Conservation (phyloP, 2,329 filamentous ascomycete genomes). For the Dendryphion nanum region DNA sequence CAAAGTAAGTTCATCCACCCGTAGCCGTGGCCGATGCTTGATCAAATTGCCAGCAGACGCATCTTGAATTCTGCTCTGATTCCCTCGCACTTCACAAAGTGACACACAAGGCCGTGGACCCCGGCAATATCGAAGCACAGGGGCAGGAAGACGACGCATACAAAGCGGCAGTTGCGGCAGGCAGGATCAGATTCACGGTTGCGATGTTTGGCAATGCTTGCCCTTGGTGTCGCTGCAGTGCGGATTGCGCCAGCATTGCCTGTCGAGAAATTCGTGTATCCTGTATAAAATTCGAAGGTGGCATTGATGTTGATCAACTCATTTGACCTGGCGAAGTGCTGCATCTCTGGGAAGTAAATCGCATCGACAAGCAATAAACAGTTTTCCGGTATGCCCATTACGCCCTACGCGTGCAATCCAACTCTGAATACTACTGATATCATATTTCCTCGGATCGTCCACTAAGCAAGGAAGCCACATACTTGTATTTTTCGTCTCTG, state of each 20-base stretch:
- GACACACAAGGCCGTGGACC: conserved; percentile 30
- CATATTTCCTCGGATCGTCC: conserved; percentile 42
- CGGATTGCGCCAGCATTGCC: conserved; percentile 45
- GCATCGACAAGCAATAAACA: conserved; percentile 23
- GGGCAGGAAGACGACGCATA: conserved; percentile 41
- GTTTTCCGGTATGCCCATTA: conserved; percentile 40
- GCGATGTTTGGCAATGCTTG: conserved; percentile 48
- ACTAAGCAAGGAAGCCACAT: conserved; percentile 42
- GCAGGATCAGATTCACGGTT: conserved; percentile 50
- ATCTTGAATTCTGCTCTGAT: conserved; percentile 46
- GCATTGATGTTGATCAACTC: conserved; percentile 41
- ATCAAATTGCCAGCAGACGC: conserved; percentile 36
- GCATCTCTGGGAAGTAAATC: conserved; percentile 24
- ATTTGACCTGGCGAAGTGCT: conserved; percentile 29
- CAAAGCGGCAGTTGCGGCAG: conserved; percentile 46
- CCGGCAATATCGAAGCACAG: conserved; percentile 25
- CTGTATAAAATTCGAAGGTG: conserved; percentile 41
- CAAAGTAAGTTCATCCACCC: conserved; percentile 31
- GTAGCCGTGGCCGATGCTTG: conserved; percentile 43
- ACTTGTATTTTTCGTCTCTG: conserved; percentile 49
- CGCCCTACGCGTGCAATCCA: conserved; percentile 30
- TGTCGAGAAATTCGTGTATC: conserved; percentile 47
- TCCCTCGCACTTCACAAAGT: conserved; percentile 44
- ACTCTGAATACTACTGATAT: conserved; percentile 32
- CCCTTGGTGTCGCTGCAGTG: conserved; percentile 48